phyloP scores from a whole-genome alignment of 202 grass and related monocot genomes.

The Schoenoplectus triqueter region DNA sequence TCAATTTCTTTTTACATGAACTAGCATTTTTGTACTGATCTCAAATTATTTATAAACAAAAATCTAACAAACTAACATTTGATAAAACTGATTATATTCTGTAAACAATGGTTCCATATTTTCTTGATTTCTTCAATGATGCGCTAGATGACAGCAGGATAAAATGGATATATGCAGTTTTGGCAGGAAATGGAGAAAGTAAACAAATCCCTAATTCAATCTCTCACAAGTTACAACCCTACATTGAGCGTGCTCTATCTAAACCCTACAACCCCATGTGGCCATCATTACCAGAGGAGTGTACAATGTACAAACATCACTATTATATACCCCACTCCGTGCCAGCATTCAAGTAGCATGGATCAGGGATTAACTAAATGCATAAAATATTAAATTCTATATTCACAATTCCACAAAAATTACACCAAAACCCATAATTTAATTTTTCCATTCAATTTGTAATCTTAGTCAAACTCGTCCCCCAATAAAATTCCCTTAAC shows the following conservation, averaged over 20 bases:
- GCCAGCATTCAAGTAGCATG: slow-evolving; percentile 32
- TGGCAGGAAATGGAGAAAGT: not conserved
- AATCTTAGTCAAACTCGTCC: slow-evolving; percentile 29
- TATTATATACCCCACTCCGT: slow-evolving; percentile 41
- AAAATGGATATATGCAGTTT: slow-evolving; percentile 30
- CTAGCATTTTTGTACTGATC: not conserved
- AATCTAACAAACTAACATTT: not conserved
- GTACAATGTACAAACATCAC: slow-evolving; percentile 35
- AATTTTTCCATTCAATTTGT: slow-evolving; percentile 13
- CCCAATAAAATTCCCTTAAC: slow-evolving; percentile 38
- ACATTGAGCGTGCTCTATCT: slow-evolving; percentile 13
- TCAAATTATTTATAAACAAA: not conserved
- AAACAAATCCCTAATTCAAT: not conserved
- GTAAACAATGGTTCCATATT: not conserved
- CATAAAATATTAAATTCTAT: slow-evolving; percentile 36
- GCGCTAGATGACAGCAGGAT: not conserved
- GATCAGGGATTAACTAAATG: slow-evolving; percentile 33
- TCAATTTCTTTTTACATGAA: not conserved
- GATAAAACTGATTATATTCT: not conserved
- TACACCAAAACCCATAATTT: slow-evolving; percentile 38
- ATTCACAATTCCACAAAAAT: slow-evolving; percentile 34
- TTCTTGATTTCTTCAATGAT: not conserved
- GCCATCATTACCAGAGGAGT: slow-evolving; percentile 27
- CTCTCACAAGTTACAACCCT: not conserved
- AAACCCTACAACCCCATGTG: slow-evolving; percentile 40